phyloP scores from a whole-genome alignment of 495 filamentous ascomycete species.

The Neurospora sp. region DNA sequence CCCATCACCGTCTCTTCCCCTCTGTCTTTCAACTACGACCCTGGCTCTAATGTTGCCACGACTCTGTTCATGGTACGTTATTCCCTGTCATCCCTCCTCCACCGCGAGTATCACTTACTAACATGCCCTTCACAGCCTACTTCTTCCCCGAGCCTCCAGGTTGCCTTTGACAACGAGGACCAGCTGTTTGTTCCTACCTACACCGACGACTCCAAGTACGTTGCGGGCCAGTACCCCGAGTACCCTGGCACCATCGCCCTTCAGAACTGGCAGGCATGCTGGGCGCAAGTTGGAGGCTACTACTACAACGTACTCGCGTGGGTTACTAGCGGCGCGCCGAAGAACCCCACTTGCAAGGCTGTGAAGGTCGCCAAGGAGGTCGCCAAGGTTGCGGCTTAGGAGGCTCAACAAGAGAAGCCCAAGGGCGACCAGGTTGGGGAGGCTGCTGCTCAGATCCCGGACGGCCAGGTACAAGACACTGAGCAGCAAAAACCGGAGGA shows the following conservation, averaged over 20 bases:
- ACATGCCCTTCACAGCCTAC: constrained; percentile 11
- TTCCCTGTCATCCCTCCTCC: constrained; percentile 27
- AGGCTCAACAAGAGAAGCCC: not conserved
- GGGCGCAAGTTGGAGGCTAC: constrained; percentile 39
- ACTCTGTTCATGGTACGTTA: constrained; percentile 24
- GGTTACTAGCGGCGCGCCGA: constrained; percentile 33
- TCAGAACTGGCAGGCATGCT: constrained; percentile 44
- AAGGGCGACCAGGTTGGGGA: not conserved
- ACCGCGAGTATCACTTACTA: constrained; percentile 40
- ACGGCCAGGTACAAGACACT: not conserved
- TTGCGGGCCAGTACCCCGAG: constrained; percentile 10
- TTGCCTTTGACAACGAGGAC: constrained; percentile 36
- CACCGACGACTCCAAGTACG: constrained; percentile 32
- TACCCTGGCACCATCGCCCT: constrained; percentile 6
- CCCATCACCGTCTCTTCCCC: constrained; percentile 24
- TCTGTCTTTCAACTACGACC: constrained; percentile 29
- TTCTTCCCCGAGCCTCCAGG: constrained; percentile 4
- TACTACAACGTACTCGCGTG: constrained; percentile 42
- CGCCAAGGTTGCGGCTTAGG: not conserved
- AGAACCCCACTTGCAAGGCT: constrained; percentile 46
- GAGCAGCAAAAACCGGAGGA: not conserved
- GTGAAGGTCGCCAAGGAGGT: constrained; percentile 26
- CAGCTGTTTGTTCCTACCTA: constrained; percentile 35
- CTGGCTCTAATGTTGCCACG: constrained; percentile 42
- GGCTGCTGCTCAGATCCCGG: not conserved